phyloP scores from a whole-genome alignment of 257 asterid genomes.

The Anisodus tanguticus region DNA sequence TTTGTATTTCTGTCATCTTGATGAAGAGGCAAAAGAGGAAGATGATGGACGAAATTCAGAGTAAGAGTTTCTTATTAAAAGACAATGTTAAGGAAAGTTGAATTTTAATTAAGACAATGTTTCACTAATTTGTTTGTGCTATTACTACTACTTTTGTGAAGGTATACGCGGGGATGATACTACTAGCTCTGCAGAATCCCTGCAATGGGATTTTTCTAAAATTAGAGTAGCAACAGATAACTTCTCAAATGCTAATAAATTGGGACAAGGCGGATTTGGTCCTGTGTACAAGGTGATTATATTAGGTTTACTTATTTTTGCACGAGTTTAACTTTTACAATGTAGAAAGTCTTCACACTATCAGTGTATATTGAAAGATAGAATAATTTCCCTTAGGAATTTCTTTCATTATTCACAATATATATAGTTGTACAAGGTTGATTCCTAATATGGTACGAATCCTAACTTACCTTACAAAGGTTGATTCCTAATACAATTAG shows the following conservation, averaged over 20 bases:
- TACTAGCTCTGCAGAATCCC: neutral
- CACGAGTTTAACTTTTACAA: neutral
- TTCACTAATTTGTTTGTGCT: neutral
- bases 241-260: constrained; percentile 35
- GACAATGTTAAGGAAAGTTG: neutral
- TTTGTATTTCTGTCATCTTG: neutral
- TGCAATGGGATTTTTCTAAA: constrained; percentile 27
- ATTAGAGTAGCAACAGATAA: constrained; percentile 30
- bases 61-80: neutral
- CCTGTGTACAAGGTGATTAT: constrained; percentile 38
- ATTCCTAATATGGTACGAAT: too few relatives aligned
- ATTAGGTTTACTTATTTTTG: neutral
- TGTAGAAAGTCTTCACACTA: too few relatives aligned
- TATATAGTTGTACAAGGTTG: too few relatives aligned
- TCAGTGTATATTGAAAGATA: neutral
- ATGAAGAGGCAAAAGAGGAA: neutral
- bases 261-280: constrained; percentile 43
- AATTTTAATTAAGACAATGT: neutral
- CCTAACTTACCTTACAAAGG: too few relatives aligned
- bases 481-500: too few relatives aligned
- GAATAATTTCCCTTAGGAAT: too few relatives aligned
- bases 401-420: too few relatives aligned
- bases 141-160: neutral
- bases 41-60: neutral
- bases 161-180: neutral